These are phyloP conservation scores for Colletotrichum gloeosporioides DNA, from an alignment of 2,329 filamentous ascomycete species.

Conservation along the genomic window DNA sequence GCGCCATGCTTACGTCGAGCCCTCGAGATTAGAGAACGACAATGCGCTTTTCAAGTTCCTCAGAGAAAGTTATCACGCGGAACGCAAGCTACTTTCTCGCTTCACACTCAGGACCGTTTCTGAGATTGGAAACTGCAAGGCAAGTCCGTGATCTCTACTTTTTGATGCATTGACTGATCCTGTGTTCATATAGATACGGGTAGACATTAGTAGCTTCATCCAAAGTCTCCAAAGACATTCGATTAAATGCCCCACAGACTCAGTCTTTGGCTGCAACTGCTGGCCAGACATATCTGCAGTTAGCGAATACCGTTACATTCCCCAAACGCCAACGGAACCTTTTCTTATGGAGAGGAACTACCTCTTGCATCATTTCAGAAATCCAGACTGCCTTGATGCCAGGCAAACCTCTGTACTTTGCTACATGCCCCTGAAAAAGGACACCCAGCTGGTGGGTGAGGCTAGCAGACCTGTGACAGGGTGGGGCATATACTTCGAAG, in stretches of 20 bases:
- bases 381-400: neutral
- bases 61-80: too few relatives aligned
- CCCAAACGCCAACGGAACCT: rapidly evolving
- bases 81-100: too few relatives aligned
- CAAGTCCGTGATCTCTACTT: too few relatives aligned
- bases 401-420: neutral
- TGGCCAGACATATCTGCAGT: neutral
- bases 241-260: neutral
- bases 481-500: neutral
- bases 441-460: neutral
- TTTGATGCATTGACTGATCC: too few relatives aligned
- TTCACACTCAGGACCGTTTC: too few relatives aligned
- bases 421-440: neutral
- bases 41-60: too few relatives aligned
- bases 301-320: neutral
- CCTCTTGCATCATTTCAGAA: neutral
- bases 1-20: too few relatives aligned
- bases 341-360: neutral
- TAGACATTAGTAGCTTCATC: too few relatives aligned
- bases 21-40: too few relatives aligned
- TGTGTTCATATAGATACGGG: too few relatives aligned
- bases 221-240: too few relatives aligned
- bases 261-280: neutral
- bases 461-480: neutral
- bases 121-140: too few relatives aligned